Evolutionary conservation across 345 rosid species (phyloP), one percentile per base, ranked within the genome.

Genomic region (Bretschneidera sinensis): DNA sequence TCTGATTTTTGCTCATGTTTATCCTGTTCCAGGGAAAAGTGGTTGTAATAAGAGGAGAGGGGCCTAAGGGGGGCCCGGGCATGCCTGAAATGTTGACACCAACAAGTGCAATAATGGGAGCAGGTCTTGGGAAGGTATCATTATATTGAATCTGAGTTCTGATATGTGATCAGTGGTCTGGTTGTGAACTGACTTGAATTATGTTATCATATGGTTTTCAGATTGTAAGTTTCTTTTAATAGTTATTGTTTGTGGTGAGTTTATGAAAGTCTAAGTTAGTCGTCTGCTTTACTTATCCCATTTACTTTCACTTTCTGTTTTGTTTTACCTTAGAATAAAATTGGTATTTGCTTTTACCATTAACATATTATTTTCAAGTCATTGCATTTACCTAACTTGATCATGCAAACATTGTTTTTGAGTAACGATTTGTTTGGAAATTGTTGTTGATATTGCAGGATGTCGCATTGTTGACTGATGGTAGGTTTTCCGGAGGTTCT

Each of bases 1-100:
- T 54, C 24, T 51, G 22, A 33, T 35, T 17, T 54, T 59, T 62
- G 21, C 28, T n/a, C 33, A 52, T 69, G 33, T 60, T 33, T 28
- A 49, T 73, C 43, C 21, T 67, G 47, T 59, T 56, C 31, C 75
- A 95, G 99, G 99, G 95, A 52, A 95, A 83, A 76, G 99, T 91
- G 24, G 84, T 91, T 25, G 83, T 95, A 53, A 95, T 88, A 35
- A 86, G 95, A 81, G 96, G 85, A 73, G 99, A 95, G 67, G 99
- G 99, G 34, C 99, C 99, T 43, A 91, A 86, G 67, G 99, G 99
- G 24, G 99, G 99, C 51, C 99, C 97, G 35, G 99, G 99, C 72
- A 94, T 94, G 96, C 88, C 96, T 59, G 99, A 94, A 78, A 94
- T 91, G 99, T 80, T 94, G 78, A 86, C 99, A 22, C 97, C 99